Conservation (phyloP, 2,329 filamentous ascomycete species). For the Colletotrichum neosansevieriae region DNA sequence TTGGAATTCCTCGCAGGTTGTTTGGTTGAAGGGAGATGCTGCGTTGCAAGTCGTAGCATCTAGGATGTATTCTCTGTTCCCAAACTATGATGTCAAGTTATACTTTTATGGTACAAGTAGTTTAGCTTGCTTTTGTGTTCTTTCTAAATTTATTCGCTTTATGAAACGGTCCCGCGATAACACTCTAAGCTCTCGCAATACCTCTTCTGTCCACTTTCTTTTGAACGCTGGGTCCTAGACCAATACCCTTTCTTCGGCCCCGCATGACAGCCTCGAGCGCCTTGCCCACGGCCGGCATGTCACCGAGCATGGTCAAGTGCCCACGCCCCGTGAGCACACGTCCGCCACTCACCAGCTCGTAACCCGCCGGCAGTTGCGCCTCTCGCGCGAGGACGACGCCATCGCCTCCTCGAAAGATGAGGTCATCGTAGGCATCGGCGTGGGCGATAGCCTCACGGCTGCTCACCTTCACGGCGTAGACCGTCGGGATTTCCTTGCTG, state of each 20-base stretch:
- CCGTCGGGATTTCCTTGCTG: slow-evolving; percentile 87
- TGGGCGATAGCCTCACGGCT: slow-evolving; percentile 80
- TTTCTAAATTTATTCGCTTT: no score
- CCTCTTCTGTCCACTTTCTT: slow-evolving; percentile 1
- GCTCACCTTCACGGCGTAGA: slow-evolving; percentile 82
- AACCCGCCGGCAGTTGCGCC: slow-evolving; percentile 86
- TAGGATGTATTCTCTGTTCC: no score
- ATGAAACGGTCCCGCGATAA: background rate
- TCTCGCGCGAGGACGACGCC: slow-evolving; percentile 89
- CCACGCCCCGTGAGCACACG: slow-evolving; percentile 84
- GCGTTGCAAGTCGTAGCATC: no score
- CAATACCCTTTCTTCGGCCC: slow-evolving; percentile 79
- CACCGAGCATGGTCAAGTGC: slow-evolving; percentile 88
- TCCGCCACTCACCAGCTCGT: slow-evolving; percentile 78
- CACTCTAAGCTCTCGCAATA: slow-evolving; percentile 18
- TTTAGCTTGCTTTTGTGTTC: no score
- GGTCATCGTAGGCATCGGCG: slow-evolving; percentile 84
- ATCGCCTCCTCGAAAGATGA: slow-evolving; percentile 88
- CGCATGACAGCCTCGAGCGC: slow-evolving; percentile 77
- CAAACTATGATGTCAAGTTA: background rate
- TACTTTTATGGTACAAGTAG: no score
- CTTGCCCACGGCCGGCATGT: slow-evolving; percentile 82
- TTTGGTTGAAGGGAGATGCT: background rate
- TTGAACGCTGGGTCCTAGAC: slow-evolving; percentile 59
- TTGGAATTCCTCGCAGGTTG: no score